Evolutionary conservation across 2,329 filamentous ascomycete genomes (phyloP).

Genomic region (Arthrinium phaeospermum): DNA sequence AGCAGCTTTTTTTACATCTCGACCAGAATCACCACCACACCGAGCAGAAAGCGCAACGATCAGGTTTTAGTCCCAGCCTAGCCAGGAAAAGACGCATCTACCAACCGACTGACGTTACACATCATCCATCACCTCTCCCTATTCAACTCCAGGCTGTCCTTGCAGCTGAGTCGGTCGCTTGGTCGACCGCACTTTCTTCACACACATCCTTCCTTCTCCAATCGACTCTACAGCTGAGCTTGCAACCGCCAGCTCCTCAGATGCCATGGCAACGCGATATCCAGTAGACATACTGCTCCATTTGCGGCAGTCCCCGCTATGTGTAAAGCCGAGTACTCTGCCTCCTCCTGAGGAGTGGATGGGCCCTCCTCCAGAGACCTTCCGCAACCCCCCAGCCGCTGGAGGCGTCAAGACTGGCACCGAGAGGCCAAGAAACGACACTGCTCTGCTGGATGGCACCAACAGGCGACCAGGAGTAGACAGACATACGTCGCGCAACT

Average conservation of each 20-base stretch:
- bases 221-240: background rate
- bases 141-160: background rate
- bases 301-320: conserved; percentile 82
- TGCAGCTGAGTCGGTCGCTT: conserved; percentile 15
- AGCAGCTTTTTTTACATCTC: background rate
- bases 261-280: conserved; percentile 68
- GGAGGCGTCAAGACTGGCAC: conserved; percentile 43
- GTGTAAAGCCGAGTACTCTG: conserved; percentile 77
- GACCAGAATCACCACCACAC: background rate
- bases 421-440: conserved; percentile 53
- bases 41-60: background rate
- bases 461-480: conserved; percentile 59
- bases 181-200: conserved; percentile 3
- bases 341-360: conserved; percentile 95
- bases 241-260: conserved; percentile 23
- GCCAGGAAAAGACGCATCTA: conserved; percentile 9
- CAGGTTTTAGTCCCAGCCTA: background rate
- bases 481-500: conserved; percentile 61
- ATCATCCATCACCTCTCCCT: background rate
- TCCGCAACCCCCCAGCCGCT: conserved; percentile 47
- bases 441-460: conserved; percentile 52
- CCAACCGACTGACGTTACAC: background rate
- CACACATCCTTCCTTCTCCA: background rate
- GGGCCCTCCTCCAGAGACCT: conserved; percentile 63
- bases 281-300: conserved; percentile 75